phyloP scores from a whole-genome alignment of 2,329 filamentous ascomycete species.

The Grosmannia clavigera region DNA sequence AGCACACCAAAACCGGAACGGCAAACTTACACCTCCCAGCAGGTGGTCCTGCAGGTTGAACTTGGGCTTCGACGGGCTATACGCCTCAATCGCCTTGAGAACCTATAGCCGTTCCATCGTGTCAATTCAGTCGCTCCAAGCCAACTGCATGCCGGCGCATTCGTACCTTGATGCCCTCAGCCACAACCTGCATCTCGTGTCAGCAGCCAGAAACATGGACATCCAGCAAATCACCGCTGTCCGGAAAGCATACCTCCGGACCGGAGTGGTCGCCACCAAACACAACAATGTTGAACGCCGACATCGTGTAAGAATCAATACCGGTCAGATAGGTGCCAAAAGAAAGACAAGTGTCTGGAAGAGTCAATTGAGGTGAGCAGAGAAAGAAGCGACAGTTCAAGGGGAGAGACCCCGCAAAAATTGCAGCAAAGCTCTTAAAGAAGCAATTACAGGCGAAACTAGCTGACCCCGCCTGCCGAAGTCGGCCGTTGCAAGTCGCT shows the following conservation, averaged over 20 bases:
- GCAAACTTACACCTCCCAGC: slow-evolving; percentile 61
- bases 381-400: neutral
- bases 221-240: neutral
- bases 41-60: slow-evolving; percentile 88
- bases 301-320: slow-evolving; percentile 34
- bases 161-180: slow-evolving; percentile 71
- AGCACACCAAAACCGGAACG: too few relatives aligned
- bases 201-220: slow-evolving; percentile 5
- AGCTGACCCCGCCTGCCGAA: slow-evolving; percentile 10
- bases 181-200: slow-evolving; percentile 49
- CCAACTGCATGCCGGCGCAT: neutral
- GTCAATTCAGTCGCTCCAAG: neutral
- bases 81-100: slow-evolving; percentile 64
- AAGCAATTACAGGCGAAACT: neutral
- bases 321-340: too few relatives aligned
- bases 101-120: slow-evolving; percentile 38
- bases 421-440: neutral
- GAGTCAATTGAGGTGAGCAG: neutral
- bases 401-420: neutral
- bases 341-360: neutral
- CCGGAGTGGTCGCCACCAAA: slow-evolving; percentile 77
- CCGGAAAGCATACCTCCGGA: slow-evolving; percentile 52
- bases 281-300: slow-evolving; percentile 65
- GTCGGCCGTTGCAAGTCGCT: slow-evolving; percentile 1
- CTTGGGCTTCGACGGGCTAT: slow-evolving; percentile 53